Base-by-base conservation (phyloP, 768 basidiomycete species). In the Kwoniella sp. region DNA sequence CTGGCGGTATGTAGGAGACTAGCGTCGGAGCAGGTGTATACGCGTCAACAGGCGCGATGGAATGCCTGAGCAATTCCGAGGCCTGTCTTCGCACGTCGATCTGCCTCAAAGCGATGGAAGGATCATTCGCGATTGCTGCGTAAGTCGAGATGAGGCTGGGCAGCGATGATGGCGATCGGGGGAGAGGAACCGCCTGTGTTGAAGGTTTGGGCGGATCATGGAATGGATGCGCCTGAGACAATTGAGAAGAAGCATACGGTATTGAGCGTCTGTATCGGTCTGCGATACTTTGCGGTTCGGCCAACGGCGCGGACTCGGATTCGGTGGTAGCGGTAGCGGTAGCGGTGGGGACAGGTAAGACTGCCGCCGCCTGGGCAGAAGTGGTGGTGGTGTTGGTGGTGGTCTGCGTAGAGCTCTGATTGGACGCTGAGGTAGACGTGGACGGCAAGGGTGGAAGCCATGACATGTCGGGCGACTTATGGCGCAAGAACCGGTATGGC, bases 401-500 rank as follows among this genome's bases (percentile, higher is more conserved):
- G 15, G 20, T 45, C 3, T 45, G 41, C 15, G 55, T 12, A 22
- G 25, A 23, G 55, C 3, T 29, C 38, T 13, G 23, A 0, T 45
- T 45, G 5, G 41, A 45, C 20, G 41, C 30, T 8, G 31, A 25
- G 20, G 26, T 52, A 15, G 29, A 12, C 51, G 41, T 37, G 26
- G 50, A 59, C 7, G 73, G 73, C 65, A 71, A 54, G 12, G 73
- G 73, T 3, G 73, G 73, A n/a, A 74, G 54, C 73, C 73, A 74
- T 3, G 70, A 68, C 9, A 64, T 54, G 47, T 64, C 62, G 22
- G 67, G 63, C 1, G 67, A 68, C 23, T 51, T 26, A 58, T 56
- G 59, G 20, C 58, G 51, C 4, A 45, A 9, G 20, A 58, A 60
- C 5, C 28, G 29, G 56, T 26, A 55, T 45, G 29, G 41, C 20